A percentile compares a stretch with the other conserved stretches of the same genome.
Conservation (phyloP, 306 rosid genomes). For the Potentilla sterilis region DNA sequence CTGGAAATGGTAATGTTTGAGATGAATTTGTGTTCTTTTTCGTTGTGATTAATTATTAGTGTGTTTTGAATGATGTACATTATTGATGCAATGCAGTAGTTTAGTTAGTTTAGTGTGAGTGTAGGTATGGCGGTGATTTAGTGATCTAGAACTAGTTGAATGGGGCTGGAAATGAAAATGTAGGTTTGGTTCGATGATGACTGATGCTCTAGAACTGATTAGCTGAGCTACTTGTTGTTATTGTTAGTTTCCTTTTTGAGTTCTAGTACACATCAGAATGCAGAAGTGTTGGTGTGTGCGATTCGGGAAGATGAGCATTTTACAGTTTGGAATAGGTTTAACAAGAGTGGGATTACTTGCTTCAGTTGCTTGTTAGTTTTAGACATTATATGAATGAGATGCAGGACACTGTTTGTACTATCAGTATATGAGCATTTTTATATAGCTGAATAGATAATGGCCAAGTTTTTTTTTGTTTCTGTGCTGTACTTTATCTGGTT, state of each 20-base stretch:
- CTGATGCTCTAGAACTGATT: not conserved
- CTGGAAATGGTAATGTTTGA: slow-evolving; percentile 54
- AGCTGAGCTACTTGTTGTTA: not conserved
- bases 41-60: not conserved
- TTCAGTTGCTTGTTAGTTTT: not conserved
- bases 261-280: not conserved
- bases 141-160: not conserved
- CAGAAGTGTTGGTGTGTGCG: too few species aligned
- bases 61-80: not conserved
- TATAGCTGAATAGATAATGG: not conserved
- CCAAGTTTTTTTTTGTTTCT: not conserved
- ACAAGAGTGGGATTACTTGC: not conserved
- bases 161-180: not conserved
- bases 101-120: not conserved
- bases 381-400: not conserved
- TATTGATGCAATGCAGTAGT: not conserved
- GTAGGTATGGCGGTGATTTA: not conserved
- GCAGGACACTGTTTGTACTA: not conserved
- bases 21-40: not conserved
- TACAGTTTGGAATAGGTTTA: not conserved
- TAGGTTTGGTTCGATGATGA: not conserved
- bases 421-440: not conserved
- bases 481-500: not conserved
- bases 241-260: not conserved
- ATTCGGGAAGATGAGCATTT: not conserved